Evolutionary conservation across 208 protist species (phyloP).

Genomic region (Crithidia bombi): DNA sequence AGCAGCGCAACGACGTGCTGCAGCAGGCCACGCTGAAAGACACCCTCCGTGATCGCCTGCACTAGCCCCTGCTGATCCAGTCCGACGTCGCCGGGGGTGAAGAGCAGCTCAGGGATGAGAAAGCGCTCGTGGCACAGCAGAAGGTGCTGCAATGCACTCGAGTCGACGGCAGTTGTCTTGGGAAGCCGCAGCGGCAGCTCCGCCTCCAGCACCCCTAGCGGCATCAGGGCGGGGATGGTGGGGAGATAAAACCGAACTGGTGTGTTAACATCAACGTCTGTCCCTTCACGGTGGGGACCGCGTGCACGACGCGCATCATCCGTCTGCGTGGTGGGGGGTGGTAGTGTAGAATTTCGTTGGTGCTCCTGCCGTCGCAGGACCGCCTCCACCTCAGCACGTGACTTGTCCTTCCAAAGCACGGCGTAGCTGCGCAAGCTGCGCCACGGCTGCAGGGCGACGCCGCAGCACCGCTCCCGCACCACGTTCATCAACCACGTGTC

Average conservation of each 20-base stretch:
- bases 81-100: slow-evolving; percentile 68
- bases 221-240: slow-evolving; percentile 66
- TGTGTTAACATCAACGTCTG: not conserved
- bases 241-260: slow-evolving; percentile 71
- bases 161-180: slow-evolving; percentile 23
- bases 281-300: not conserved
- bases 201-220: slow-evolving; percentile 61
- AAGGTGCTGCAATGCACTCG: slow-evolving; percentile 35
- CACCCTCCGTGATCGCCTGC: slow-evolving; percentile 48
- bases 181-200: slow-evolving; percentile 42
- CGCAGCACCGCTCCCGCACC: slow-evolving; percentile 77
- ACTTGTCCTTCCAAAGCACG: slow-evolving; percentile 7
- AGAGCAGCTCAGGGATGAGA: slow-evolving; percentile 83
- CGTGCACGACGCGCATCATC: not conserved
- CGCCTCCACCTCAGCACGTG: slow-evolving; percentile 17
- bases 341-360: not conserved
- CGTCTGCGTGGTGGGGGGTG: not conserved
- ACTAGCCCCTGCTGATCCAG: slow-evolving; percentile 63
- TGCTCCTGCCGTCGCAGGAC: not conserved
- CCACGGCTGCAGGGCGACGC: slow-evolving; percentile 35
- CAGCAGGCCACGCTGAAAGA: slow-evolving; percentile 51
- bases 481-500: slow-evolving; percentile 86
- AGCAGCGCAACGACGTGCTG: slow-evolving; percentile 39
- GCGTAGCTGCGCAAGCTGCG: slow-evolving; percentile 13
- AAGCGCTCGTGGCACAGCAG: slow-evolving; percentile 72